phyloP scores from a whole-genome alignment of 1,284 basidiomycete genomes.

The Rhodotorula sp. region DNA sequence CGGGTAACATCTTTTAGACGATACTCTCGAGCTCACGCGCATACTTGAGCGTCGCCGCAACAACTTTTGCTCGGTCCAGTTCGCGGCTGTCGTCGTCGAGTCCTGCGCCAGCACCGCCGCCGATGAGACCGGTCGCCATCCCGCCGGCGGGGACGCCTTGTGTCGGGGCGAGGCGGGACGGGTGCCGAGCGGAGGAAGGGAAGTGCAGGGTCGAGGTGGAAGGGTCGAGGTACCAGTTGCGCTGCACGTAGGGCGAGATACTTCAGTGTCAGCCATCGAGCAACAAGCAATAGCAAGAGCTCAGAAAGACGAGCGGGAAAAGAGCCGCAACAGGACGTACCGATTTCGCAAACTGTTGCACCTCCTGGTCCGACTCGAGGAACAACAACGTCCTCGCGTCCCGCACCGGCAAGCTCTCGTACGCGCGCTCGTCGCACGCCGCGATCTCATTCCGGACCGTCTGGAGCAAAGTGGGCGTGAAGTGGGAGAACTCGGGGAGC shows the following conservation, averaged over 20 bases:
- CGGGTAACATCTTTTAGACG: conserved; percentile 58
- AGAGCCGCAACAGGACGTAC: conserved; percentile 34
- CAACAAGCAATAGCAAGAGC: not conserved
- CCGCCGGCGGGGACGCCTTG: conserved; percentile 59
- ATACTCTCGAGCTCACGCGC: conserved; percentile 85
- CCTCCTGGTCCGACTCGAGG: conserved; percentile 74
- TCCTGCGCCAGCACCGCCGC: conserved; percentile 61
- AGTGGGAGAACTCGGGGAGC: conserved; percentile 79
- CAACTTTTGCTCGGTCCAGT: conserved; percentile 77
- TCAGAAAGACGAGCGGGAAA: not conserved
- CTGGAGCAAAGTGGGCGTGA: conserved; percentile 86
- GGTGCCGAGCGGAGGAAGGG: conserved; percentile 20
- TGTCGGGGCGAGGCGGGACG: conserved; percentile 9
- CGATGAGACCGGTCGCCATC: conserved; percentile 62
- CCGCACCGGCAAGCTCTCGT: conserved; percentile 78
- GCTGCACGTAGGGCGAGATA: conserved; percentile 30
- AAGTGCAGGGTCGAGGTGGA: conserved; percentile 49
- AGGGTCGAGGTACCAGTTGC: conserved; percentile 51
- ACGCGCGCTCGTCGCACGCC: conserved; percentile 86
- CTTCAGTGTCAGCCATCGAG: no score
- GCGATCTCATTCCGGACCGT: conserved; percentile 93
- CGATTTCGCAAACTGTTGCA: conserved; percentile 73
- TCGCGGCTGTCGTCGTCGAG: conserved; percentile 67
- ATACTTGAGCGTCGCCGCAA: conserved; percentile 69
- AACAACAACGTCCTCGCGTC: conserved; percentile 86